Conservation (phyloP, 768 basidiomycete species). For the Lepiota venenata region DNA sequence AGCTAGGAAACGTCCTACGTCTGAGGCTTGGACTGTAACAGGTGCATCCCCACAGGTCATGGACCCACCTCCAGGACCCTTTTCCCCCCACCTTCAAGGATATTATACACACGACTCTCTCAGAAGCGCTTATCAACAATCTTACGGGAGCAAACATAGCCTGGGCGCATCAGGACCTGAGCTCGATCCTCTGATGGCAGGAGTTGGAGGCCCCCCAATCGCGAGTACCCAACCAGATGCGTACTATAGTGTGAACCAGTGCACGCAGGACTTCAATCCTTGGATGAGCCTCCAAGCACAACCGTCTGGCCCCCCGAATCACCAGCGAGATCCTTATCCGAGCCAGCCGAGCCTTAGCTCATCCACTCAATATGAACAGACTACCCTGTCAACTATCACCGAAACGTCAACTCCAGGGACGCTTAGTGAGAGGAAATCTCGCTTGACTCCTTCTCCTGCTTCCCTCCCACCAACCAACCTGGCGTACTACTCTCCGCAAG, state of each 20-base stretch:
- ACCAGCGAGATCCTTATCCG: not conserved
- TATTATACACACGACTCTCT: too few species aligned
- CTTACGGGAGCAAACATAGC: not conserved
- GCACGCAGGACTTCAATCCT: not conserved
- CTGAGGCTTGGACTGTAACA: slow-evolving; percentile 33
- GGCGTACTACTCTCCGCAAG: not conserved
- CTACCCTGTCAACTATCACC: slow-evolving; percentile 6
- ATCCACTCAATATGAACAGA: not conserved
- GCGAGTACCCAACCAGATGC: not conserved
- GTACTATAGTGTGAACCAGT: not conserved
- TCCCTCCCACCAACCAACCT: slow-evolving; percentile 1
- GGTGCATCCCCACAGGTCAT: slow-evolving; percentile 9
- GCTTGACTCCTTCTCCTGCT: not conserved
- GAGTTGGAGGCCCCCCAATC: not conserved
- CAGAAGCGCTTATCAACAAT: not conserved
- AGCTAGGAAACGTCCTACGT: slow-evolving; percentile 23
- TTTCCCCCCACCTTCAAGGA: not conserved
- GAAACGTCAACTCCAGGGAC: slow-evolving; percentile 5
- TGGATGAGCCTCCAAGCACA: not conserved
- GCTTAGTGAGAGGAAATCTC: not conserved
- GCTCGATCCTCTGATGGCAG: not conserved
- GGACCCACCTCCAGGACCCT: not conserved
- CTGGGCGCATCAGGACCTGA: not conserved
- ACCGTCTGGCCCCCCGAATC: not conserved
- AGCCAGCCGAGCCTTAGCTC: not conserved